These are phyloP conservation scores for Astrothelium subdiscretum DNA, from an alignment of 495 filamentous ascomycete species.

Conservation along the genomic window DNA sequence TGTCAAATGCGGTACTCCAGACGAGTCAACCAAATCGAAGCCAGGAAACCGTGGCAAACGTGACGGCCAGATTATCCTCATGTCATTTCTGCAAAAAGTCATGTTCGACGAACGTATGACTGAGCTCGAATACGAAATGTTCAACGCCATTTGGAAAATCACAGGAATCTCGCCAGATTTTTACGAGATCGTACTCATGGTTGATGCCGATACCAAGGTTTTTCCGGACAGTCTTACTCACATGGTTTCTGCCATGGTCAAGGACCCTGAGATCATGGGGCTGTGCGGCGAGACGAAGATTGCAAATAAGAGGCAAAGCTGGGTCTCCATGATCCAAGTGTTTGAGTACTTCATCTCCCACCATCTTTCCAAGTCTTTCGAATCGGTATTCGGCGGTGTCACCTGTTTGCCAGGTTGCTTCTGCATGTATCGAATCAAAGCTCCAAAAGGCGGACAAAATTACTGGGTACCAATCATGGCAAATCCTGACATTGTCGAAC, in stretches of 20 bases:
- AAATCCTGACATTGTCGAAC: conserved; percentile 96
- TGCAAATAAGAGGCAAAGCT: conserved; percentile 88
- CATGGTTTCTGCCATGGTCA: conserved; percentile 98
- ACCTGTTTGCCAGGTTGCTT: conserved; percentile 98
- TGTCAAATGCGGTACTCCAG: conserved; percentile 90
- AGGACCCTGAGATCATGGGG: conserved; percentile 98
- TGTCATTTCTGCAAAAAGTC: conserved; percentile 99
- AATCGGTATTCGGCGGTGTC: conserved; percentile 97
- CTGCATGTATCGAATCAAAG: conserved; percentile 99
- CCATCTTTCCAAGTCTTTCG: conserved; percentile 91
- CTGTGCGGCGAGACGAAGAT: conserved; percentile 99
- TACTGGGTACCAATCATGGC: conserved; percentile 99
- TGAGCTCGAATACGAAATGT: conserved; percentile 99
- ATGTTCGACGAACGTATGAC: conserved; percentile 99
- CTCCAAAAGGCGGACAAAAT: conserved; percentile 94
- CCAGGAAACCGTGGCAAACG: conserved; percentile 96
- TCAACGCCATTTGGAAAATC: conserved; percentile 96
- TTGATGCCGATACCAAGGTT: conserved; percentile 97
- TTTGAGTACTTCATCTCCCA: conserved; percentile 99
- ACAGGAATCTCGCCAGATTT: conserved; percentile 97
- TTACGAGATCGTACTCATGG: conserved; percentile 95
- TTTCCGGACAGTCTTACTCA: conserved; percentile 97
- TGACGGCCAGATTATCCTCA: conserved; percentile 96
- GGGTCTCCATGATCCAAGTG: conserved; percentile 99
- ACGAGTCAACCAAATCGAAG: conserved; percentile 67